A percentile compares a stretch with the other conserved stretches of the same genome.
Evolutionary conservation across 305 asterid genomes (phyloP).

Genomic region (Fraxinus platypoda): DNA sequence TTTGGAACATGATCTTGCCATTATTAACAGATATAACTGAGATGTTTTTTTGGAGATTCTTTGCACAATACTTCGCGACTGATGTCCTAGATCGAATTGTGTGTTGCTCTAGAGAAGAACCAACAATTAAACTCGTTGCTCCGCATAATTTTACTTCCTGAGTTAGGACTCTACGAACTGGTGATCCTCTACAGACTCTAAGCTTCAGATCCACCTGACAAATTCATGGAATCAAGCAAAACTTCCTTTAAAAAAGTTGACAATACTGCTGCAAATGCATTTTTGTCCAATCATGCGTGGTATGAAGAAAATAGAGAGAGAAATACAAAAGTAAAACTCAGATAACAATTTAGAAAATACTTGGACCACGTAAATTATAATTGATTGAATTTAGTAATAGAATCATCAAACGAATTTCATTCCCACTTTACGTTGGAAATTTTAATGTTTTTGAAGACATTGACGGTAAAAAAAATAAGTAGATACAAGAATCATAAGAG

Average conservation of each 20-base stretch:
- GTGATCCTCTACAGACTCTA: conserved; percentile 76
- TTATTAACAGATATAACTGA: conserved; percentile 66
- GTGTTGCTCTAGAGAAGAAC: conserved; percentile 52
- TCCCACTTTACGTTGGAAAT: neutral
- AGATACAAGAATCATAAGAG: neutral
- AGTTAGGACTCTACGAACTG: conserved; percentile 58
- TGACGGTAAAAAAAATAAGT: neutral
- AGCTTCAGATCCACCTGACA: conserved; percentile 80
- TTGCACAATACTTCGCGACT: conserved; percentile 79
- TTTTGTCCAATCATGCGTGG: neutral
- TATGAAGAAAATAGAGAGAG: conserved; percentile 1
- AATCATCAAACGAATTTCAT: neutral
- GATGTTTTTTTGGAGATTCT: conserved; percentile 45
- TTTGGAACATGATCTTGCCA: conserved; percentile 64
- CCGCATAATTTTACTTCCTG: conserved; percentile 61
- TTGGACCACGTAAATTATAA: neutral
- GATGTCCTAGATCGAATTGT: conserved; percentile 61
- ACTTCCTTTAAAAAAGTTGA: neutral
- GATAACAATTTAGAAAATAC: neutral
- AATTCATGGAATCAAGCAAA: conserved; percentile 10
- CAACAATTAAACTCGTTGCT: conserved; percentile 63
- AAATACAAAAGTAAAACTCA: neutral
- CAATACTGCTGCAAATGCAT: conserved; percentile 6
- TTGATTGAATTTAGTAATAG: neutral
- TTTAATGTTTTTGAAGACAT: too few species aligned